phyloP scores from a whole-genome alignment of 768 basidiomycete species.

The Pleurotus tuoliensis region DNA sequence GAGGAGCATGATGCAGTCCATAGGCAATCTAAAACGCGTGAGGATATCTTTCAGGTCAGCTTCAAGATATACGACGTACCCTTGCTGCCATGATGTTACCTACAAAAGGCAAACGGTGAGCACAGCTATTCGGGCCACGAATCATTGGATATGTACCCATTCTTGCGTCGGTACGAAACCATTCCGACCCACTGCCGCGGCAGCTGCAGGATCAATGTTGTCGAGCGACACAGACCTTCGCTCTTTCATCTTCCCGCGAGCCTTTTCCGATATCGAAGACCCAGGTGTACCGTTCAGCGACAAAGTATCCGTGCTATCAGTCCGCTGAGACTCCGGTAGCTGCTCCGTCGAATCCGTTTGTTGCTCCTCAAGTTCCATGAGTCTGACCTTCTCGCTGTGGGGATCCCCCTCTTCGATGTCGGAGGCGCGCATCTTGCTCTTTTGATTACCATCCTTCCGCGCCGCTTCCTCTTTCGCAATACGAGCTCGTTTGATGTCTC shows the following conservation, averaged over 20 bases:
- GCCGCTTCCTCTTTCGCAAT: slow-evolving; percentile 67
- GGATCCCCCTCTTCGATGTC: slow-evolving; percentile 35
- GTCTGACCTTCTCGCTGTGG: slow-evolving; percentile 61
- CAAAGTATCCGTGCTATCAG: background rate
- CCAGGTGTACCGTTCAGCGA: slow-evolving; percentile 19
- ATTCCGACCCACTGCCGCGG: slow-evolving; percentile 74
- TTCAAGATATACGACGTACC: slow-evolving; percentile 41
- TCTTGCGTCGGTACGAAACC: slow-evolving; percentile 95
- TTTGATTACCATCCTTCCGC: slow-evolving; percentile 33
- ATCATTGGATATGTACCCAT: slow-evolving; percentile 65
- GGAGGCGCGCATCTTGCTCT: slow-evolving; percentile 33
- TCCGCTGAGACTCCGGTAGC: slow-evolving; percentile 16
- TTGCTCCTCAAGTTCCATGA: slow-evolving; percentile 51
- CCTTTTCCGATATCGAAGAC: slow-evolving; percentile 70
- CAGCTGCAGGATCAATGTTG: slow-evolving; percentile 60
- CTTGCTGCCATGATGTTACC: slow-evolving; percentile 96
- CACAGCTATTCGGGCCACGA: background rate
- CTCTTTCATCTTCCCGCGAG: slow-evolving; percentile 86
- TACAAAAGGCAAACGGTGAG: slow-evolving; percentile 22
- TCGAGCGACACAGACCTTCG: slow-evolving; percentile 53
- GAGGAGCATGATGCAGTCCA: slow-evolving; percentile 84
- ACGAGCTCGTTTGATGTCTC: slow-evolving; percentile 77
- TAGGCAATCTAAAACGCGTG: slow-evolving; percentile 58
- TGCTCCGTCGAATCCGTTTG: slow-evolving; percentile 18
- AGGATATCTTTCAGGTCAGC: background rate